Evolutionary conservation across 2,329 filamentous ascomycete species (phyloP), one percentile per base, ranked within the genome.

Genomic region (Pseudocercospora crystallina): DNA sequence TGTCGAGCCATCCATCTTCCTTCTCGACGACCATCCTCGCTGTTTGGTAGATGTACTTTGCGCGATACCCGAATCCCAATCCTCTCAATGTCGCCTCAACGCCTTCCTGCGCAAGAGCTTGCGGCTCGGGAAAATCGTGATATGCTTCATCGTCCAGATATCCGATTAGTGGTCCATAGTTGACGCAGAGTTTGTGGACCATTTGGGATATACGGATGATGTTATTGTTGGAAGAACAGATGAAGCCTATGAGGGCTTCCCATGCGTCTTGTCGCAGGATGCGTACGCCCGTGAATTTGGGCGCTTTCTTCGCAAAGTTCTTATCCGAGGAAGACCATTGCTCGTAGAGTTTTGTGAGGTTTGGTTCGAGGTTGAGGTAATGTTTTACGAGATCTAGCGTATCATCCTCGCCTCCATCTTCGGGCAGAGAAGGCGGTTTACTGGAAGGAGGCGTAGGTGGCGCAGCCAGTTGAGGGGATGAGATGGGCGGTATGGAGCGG

Each of bases 151-250:
- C 61, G 26, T 83, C 85, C 46, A 96, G 69, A 36, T 84, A 77
- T 1, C 82, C 88, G 47, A 97, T 81, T 3, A 89, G 75, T 0
- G 84, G 81, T 0, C 94, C 94, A 64, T 96, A 99, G 64, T 95
- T 81, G 26, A 81, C 70, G 68, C 95, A 99, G 10, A 99, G 76
- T 63, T 96, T 97, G 61, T 95, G 85, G 15, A 92, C 90, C 94
- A 99, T 99, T 71, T 95, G 89, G 5, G 89, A 92, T 68, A 99
- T 99, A 34, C 94, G 83, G 2, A 85, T 81, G 54, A 99, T 99
- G 68, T 99, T 96, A 73, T 99, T 99, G 73, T 99, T 99, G 72
- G 90, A 96, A 71, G 91, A 96, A 78, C 94, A 99, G 58, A 99
- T 99, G 71, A 99, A 99, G 49, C 87, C 86, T 17, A 99, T 77